These are phyloP conservation scores for Tylopilus balloui DNA, from an alignment of 768 basidiomycete species.

Conservation along the genomic window DNA sequence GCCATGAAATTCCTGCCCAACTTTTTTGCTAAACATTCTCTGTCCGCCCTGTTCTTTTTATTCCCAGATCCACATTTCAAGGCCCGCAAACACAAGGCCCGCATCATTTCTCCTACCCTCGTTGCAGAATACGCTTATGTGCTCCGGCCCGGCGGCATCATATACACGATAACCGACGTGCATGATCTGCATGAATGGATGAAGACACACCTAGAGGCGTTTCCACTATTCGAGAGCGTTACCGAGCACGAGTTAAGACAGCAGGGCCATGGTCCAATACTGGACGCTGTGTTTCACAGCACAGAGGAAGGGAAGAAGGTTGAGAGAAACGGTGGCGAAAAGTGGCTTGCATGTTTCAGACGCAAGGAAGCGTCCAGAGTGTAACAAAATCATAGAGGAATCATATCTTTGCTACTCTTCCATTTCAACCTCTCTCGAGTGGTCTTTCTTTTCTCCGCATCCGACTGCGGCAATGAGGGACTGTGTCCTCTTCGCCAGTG, in stretches of 20 bases:
- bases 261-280: constrained; percentile 68
- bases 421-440: constrained; percentile 35
- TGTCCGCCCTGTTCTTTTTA: constrained; percentile 93
- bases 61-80: constrained; percentile 99
- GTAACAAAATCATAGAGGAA: constrained; percentile 5
- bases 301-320: constrained; percentile 99
- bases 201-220: constrained; percentile 79
- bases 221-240: constrained; percentile 82
- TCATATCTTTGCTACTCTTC: constrained; percentile 33
- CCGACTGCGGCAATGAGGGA: constrained; percentile 61
- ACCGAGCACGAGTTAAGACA: constrained; percentile 70
- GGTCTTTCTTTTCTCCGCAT: constrained; percentile 34
- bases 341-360: constrained; percentile 89
- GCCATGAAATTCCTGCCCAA: constrained; percentile 99
- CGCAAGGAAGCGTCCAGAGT: constrained; percentile 39
- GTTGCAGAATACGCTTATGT: constrained; percentile 97
- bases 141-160: constrained; percentile 86
- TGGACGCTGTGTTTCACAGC: constrained; percentile 77
- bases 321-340: constrained; percentile 83
- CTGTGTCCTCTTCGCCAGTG: constrained; percentile 60
- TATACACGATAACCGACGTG: constrained; percentile 98
- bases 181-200: constrained; percentile 94
- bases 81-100: constrained; percentile 94
- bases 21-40: constrained; percentile 86
- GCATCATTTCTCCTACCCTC: constrained; percentile 96